Evolutionary conservation across 768 basidiomycete species (phyloP), one percentile per base, ranked within the genome.

Genomic region (Glaciozyma martinii): DNA sequence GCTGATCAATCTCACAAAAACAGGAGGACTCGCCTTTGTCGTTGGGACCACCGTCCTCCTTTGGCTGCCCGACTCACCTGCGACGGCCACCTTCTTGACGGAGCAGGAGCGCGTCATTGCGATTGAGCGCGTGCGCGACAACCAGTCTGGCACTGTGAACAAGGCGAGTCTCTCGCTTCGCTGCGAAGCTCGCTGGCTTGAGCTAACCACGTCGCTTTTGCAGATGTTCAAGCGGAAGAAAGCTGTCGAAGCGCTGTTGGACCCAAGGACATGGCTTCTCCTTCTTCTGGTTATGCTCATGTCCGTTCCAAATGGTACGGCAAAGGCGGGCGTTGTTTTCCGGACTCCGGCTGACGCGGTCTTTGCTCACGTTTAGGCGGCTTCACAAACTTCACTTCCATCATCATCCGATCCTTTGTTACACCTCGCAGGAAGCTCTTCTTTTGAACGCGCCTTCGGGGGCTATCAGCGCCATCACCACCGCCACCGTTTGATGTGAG

Each of bases 21-120:
- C 85, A 32, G 84, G 85, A 15, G 84, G 77, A 1, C 76, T 86
- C 12, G 84, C 85, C 0, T 83, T 85, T 44, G 23, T 84, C 5
- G 80, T 86, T 43, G 85, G 84, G 10, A 67, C 82, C 30, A 75
- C 77, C 52, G 82, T 86, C 5, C 72, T 86, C 13, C 76, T 86
- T 13, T 84, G 80, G 81, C 77, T 86, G 21, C 84, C 85, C 0
- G 84, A 86, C 72, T 85, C 84, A 0, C 85, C 84, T 6, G 82
- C 85, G 5, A 81, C 82, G 67, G 84, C 85, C 2, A 75, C 71
- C 7, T 80, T 83, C 71, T 77, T 86, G 21, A 82, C 80, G 0
- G 78, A 77, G 60, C 82, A 85, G 70, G 85, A 86, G 67, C 79
- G 83, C 6, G 80, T 85, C 53, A 83, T 84, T 47, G 83, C 80